Percentiles rank a stretch among this genome's conserved stretches.
Conservation (phyloP, 192 early-diverging fungal species). For the Dissophora globulifera region DNA sequence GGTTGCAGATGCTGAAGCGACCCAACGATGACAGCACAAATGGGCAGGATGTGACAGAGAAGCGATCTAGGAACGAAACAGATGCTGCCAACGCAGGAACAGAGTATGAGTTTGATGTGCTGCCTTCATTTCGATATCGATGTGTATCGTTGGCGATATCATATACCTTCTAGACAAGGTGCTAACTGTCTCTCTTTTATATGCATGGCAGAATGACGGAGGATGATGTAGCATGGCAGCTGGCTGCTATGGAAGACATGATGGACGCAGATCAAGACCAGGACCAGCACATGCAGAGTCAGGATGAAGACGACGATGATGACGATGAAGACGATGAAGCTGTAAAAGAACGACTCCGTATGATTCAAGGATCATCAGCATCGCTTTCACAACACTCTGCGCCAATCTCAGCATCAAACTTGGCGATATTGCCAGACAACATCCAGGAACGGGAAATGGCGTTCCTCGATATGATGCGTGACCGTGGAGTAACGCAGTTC, state of each 20-base stretch:
- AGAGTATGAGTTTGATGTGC: too few relatives aligned
- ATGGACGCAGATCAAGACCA: constrained; percentile 31
- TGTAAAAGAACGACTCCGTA: constrained; percentile 24
- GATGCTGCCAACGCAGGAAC: constrained; percentile 28
- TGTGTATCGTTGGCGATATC: too few relatives aligned
- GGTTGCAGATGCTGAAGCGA: constrained; percentile 18
- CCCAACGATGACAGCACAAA: constrained; percentile 1
- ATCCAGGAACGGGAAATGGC: constrained; percentile 29
- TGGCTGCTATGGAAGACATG: constrained; percentile 61
- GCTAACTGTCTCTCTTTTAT: background rate
- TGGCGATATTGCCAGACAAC: constrained; percentile 32
- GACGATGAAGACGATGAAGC: constrained; percentile 42
- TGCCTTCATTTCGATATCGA: too few relatives aligned
- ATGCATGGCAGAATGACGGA: constrained; percentile 62
- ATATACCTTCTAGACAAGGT: background rate
- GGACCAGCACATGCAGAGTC: constrained; percentile 27
- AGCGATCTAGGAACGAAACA: constrained; percentile 24
- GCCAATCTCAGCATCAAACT: background rate
- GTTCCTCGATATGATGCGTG: constrained; percentile 64
- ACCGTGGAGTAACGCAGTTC: constrained; percentile 78
- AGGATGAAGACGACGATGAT: constrained; percentile 27
- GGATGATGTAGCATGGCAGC: constrained; percentile 71
- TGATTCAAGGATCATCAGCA: constrained; percentile 21
- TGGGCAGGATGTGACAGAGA: constrained; percentile 13
- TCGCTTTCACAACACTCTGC: background rate